Base-by-base conservation (phyloP, 2,329 filamentous ascomycete species). In the Raffaelea arxii region DNA sequence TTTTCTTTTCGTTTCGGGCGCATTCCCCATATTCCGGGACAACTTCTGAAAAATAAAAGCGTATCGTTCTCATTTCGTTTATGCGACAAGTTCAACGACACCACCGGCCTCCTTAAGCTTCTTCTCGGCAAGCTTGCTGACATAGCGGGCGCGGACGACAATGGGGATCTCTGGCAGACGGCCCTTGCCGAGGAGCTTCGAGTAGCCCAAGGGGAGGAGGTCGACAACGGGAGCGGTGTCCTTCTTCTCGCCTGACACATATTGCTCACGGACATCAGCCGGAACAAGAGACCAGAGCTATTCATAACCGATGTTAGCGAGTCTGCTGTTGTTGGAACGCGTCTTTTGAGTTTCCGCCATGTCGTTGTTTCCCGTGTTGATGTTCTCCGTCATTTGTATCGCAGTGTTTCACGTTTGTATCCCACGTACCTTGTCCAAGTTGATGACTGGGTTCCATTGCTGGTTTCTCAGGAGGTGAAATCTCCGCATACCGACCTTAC, bases 71-170 rank as follows among this genome's bases (percentile, higher is more conserved):
- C n/a, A n/a, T n/a, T n/a, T n/a, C n/a, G 23, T 51, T 78, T 85
- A 96, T 74, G 89, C 90, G 65, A 96, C 87, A 69, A 96, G 80
- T 80, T 96, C 88, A 64, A 94, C 77, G 65, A 95, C 86, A 73
- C 91, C 91, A 71, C 92, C 92, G 64, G 90, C 91, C 72, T 92
- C 88, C 69, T 86, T 94, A 74, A 98, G 96, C 86, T 98, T 98
- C 77, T 87, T 79, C 84, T 98, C 92, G 59, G 92, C 92, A 70
- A 95, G 83, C 69, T 86, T 85, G 79, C 83, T 89, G 73, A 98
- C 86, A 78, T 89, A 97, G 69, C 92, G 79, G 60, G 92, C 91
- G 67, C 87, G 87, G 59, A 98, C 90, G 64, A 98, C 87, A 63
- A 98, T 72, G 59, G 92, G 92, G 64, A 97, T 80, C 65, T 91